These are phyloP conservation scores for Alternaria consortialis DNA, from an alignment of 2,329 filamentous ascomycete genomes.

Conservation along the genomic window DNA sequence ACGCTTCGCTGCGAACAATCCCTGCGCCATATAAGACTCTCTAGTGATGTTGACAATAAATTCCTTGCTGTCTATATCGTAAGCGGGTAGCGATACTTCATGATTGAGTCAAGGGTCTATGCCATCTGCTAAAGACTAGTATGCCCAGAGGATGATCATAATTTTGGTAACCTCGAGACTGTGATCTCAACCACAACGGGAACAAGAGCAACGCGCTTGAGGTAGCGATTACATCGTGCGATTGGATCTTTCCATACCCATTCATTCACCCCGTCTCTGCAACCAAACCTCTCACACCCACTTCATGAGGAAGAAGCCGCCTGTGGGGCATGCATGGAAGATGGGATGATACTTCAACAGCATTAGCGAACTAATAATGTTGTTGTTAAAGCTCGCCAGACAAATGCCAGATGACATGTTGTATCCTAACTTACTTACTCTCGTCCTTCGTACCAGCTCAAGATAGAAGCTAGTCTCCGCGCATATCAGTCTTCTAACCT, in stretches of 20 bases:
- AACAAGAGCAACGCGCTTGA: not conserved
- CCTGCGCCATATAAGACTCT: not conserved
- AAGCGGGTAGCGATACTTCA: not conserved
- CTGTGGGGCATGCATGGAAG: not conserved
- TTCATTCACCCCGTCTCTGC: not conserved
- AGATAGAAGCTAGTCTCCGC: not conserved
- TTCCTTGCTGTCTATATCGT: too few relatives aligned
- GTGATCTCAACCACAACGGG: not conserved
- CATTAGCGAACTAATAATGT: not conserved
- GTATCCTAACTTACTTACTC: not conserved
- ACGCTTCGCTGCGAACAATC: slow-evolving; percentile 8
- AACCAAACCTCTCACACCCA: not conserved
- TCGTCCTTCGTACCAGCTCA: not conserved
- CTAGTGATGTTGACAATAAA: not conserved
- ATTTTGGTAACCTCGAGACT: not conserved
- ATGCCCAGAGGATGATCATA: not conserved
- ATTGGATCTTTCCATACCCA: not conserved
- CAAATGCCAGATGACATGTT: not conserved
- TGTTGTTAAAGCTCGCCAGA: not conserved
- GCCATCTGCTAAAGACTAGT: not conserved
- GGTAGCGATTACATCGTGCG: not conserved
- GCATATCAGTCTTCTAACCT: not conserved
- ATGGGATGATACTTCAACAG: not conserved
- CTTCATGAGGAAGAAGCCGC: not conserved
- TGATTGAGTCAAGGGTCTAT: not conserved